Conservation (phyloP, 768 basidiomycete genomes). For the Leccinum barrowsii region DNA sequence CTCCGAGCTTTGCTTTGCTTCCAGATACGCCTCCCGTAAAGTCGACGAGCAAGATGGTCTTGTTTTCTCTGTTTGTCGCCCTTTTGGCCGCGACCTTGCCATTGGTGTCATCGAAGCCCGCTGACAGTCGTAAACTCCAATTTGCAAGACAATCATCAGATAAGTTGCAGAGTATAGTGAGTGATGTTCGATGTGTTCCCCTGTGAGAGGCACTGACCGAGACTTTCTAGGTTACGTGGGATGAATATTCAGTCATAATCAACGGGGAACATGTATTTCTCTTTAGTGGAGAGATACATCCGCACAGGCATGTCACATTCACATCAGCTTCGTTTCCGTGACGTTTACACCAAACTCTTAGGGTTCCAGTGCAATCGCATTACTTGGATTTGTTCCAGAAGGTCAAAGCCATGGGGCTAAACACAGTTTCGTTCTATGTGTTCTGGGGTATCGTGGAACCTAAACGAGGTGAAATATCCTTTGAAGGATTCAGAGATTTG, state of each 20-base stretch:
- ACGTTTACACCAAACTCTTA: not conserved
- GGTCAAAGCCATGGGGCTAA: slow-evolving; percentile 42
- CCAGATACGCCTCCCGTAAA: not conserved
- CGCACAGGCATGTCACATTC: slow-evolving; percentile 40
- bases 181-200: not conserved
- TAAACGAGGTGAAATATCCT: slow-evolving; percentile 48
- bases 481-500: slow-evolving; percentile 42
- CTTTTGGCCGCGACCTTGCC: slow-evolving; percentile 12
- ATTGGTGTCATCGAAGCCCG: slow-evolving; percentile 8
- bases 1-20: not conserved
- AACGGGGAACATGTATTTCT: slow-evolving; percentile 55
- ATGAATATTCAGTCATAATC: slow-evolving; percentile 55
- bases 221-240: slow-evolving; percentile 48
- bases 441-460: slow-evolving; percentile 49
- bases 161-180: slow-evolving; percentile 17
- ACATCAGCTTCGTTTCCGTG: not conserved
- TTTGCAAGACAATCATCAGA: slow-evolving; percentile 14
- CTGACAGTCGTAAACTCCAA: slow-evolving; percentile 9
- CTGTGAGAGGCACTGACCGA: not conserved
- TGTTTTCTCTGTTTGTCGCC: slow-evolving; percentile 7
- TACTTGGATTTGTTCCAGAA: slow-evolving; percentile 57
- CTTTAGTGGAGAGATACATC: slow-evolving; percentile 60
- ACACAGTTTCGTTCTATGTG: slow-evolving; percentile 50
- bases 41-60: slow-evolving; percentile 4
- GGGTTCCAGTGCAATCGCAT: slow-evolving; percentile 36